Base-by-base conservation (phyloP, 108 stramenopile species). In the Skeletonema grethae region DNA sequence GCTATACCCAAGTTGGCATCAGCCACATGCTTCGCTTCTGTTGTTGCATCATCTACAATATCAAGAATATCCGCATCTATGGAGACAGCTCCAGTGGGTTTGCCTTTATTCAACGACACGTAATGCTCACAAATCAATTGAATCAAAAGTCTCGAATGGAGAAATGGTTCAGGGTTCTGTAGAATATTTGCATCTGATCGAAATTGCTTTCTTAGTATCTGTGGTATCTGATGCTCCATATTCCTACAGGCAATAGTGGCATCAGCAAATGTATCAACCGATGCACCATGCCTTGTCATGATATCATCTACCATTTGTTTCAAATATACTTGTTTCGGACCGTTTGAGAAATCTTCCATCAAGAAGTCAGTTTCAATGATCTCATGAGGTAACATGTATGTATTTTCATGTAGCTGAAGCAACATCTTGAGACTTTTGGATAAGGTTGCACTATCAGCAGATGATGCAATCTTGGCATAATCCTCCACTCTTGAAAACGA, bases 121-220 rank as follows among this genome's bases (percentile, higher is more conserved):
- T 83, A 84, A 67, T 94, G 92, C 61, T 91, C 87, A 61, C 86
- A 89, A 12, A 91, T 61, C 2, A 91, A 64, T 45, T 91, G 89
- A 8, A 87, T 74, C 24, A 79, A 48, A 6, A 88, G 62, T 36
- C 89, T 80, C 20, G 74, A 82, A 67, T 73, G 76, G 35, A 88
- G 70, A 58, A 88, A 86, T 8, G 70, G 30, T 41, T 76, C 76
- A 25, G 62, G 63, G 30, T 66, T 38, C 15, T 56, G 56, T 22
- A 83, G 56, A 10, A 64, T 22, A 35, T 48, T 34, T 38, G 28
- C 61, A 12, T 45, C 43, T 16, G 25, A 12, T 32, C 15, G 50
- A 25, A 24, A 36, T 10, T 50, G 13, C 13, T 63, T 53, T 53
- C 77, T 58, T 53, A 81, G 65, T 18, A 70, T 45, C 7, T 32